phyloP scores from a whole-genome alignment of 768 basidiomycete species.

The Cubamyces lactineus region DNA sequence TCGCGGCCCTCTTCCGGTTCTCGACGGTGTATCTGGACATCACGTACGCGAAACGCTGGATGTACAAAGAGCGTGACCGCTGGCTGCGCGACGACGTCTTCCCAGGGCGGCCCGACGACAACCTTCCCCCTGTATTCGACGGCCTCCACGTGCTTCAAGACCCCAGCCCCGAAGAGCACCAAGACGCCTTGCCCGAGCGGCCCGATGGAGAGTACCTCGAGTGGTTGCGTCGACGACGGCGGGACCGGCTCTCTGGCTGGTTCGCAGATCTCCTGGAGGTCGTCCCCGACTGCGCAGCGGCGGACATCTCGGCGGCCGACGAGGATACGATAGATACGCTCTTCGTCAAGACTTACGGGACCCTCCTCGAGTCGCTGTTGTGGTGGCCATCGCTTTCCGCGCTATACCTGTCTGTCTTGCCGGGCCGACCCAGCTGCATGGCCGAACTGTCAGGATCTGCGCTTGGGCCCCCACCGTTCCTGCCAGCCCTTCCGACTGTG shows the following conservation, averaged over 20 bases:
- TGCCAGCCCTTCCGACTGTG: slow-evolving; percentile 2
- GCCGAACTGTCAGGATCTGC: neutral
- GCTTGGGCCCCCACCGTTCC: neutral
- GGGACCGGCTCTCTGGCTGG: slow-evolving; percentile 12
- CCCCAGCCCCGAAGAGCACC: neutral
- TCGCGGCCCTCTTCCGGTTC: neutral
- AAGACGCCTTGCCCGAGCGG: neutral
- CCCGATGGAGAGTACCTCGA: slow-evolving; percentile 4
- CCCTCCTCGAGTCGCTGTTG: slow-evolving; percentile 10
- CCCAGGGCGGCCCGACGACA: slow-evolving; percentile 9
- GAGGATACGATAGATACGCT: neutral
- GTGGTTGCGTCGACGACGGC: slow-evolving; percentile 4
- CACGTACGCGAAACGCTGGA: slow-evolving; percentile 3
- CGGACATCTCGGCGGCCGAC: neutral
- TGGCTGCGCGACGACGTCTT: slow-evolving; percentile 10
- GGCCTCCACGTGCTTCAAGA: neutral
- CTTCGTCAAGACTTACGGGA: neutral
- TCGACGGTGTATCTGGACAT: slow-evolving; percentile 12
- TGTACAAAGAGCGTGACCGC: neutral
- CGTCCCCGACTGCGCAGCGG: slow-evolving; percentile 9
- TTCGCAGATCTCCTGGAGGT: slow-evolving; percentile 10
- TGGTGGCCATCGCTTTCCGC: slow-evolving; percentile 15
- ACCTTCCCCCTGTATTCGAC: neutral
- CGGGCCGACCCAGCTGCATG: neutral
- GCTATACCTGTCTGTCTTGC: neutral